phyloP scores from a whole-genome alignment of 805 yeast genomes.

The Candida pseudoglaebosa region DNA sequence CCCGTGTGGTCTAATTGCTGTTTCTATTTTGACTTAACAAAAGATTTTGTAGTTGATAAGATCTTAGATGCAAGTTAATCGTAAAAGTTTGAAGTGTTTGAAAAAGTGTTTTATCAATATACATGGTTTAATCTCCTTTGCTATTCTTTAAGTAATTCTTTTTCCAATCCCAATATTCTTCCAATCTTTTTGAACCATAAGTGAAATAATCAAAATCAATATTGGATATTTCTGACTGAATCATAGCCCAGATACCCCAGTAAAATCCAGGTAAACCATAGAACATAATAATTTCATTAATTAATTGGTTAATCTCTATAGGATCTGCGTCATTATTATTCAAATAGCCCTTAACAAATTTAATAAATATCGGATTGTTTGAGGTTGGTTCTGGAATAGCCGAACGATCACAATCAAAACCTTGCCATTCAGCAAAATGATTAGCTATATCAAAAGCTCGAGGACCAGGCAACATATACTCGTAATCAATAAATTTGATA shows the following conservation, averaged over 20 bases:
- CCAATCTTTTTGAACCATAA: constrained; percentile 56
- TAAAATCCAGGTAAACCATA: constrained; percentile 81
- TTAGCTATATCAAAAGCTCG: constrained; percentile 73
- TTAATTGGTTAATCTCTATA: constrained; percentile 39
- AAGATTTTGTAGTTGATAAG: too few relatives aligned
- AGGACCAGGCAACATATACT: constrained; percentile 69
- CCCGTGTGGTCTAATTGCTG: too few relatives aligned
- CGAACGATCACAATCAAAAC: constrained; percentile 63
- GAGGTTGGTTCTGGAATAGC: constrained; percentile 53
- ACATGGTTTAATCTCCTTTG: not conserved
- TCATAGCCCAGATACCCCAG: constrained; percentile 84
- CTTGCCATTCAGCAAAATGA: constrained; percentile 80
- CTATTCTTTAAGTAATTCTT: constrained; percentile 8
- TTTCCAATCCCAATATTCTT: constrained; percentile 73
- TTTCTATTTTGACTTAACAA: too few relatives aligned
- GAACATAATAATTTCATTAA: constrained; percentile 54
- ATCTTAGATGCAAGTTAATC: too few relatives aligned
- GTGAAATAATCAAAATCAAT: constrained; percentile 69
- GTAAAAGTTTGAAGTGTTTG: too few relatives aligned
- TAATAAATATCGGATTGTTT: constrained; percentile 41
- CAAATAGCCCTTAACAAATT: constrained; percentile 60
- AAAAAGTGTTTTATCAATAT: too few relatives aligned
- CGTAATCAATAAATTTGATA: constrained; percentile 64
- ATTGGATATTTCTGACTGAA: constrained; percentile 62
- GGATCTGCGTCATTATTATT: constrained; percentile 23